These are phyloP conservation scores for Fusarium tupiense DNA, from an alignment of 2,329 filamentous ascomycete genomes.

Conservation along the genomic window DNA sequence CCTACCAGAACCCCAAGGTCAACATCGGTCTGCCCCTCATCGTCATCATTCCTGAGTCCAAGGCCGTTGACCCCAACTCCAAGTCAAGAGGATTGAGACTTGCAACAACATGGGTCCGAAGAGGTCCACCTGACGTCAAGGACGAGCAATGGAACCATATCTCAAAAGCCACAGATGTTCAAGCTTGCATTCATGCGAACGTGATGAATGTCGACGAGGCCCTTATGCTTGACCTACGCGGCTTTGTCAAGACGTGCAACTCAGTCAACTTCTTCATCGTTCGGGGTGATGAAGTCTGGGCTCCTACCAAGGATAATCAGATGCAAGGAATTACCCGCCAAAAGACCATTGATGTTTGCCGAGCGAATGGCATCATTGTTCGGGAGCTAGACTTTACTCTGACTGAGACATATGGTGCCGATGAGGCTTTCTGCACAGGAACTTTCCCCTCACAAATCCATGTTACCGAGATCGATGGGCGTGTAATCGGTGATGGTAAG, in stretches of 20 bases:
- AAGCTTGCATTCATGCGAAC: neutral
- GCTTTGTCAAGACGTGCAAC: conserved; percentile 6
- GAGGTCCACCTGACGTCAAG: neutral
- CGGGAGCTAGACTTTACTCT: neutral
- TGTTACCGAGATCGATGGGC: neutral
- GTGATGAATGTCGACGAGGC: conserved; percentile 11
- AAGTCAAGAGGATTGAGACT: neutral
- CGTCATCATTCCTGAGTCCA: conserved; percentile 4
- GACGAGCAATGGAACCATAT: conserved; percentile 15
- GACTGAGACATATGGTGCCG: neutral
- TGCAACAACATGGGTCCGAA: neutral
- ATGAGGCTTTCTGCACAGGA: conserved; percentile 1
- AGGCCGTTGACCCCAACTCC: conserved; percentile 3
- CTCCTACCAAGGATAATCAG: conserved; percentile 4
- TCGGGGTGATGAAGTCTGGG: conserved; percentile 1
- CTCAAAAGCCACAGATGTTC: neutral
- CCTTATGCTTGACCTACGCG: neutral
- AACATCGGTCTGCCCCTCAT: conserved; percentile 3
- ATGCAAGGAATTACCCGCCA: conserved; percentile 4
- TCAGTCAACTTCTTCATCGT: conserved; percentile 16
- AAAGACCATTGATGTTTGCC: neutral
- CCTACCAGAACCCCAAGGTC: neutral
- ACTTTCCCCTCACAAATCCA: conserved; percentile 2
- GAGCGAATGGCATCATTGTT: rapidly evolving
- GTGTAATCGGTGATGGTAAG: neutral